Percentiles rank a stretch among this genome's conserved stretches.
Evolutionary conservation across 495 filamentous ascomycete species (phyloP).

Genomic region (Hyaloscypha bicolor): DNA sequence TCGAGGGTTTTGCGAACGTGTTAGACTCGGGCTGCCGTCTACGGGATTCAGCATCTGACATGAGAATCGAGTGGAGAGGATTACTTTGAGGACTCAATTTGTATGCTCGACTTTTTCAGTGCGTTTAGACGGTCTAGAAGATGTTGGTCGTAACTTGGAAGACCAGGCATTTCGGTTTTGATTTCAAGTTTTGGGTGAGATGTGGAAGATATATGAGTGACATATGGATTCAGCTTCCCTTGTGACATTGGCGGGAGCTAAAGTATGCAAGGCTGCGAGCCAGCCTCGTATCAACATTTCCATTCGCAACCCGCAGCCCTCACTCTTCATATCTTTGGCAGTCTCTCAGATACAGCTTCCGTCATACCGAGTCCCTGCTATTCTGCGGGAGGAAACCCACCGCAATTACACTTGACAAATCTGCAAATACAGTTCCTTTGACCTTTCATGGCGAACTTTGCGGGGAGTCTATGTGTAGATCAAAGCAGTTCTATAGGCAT

Average conservation of each 20-base stretch:
- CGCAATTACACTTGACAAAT: no score
- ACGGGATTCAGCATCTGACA: constrained; percentile 8
- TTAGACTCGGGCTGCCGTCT: constrained; percentile 14
- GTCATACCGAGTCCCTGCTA: no score
- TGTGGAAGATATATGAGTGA: not conserved
- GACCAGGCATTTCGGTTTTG: constrained; percentile 30
- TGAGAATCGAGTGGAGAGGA: not conserved
- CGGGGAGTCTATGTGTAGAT: not conserved
- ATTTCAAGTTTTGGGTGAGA: not conserved
- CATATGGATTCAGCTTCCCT: not conserved
- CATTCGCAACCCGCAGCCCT: not conserved
- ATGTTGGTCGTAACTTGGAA: constrained; percentile 34
- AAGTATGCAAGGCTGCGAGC: constrained; percentile 15
- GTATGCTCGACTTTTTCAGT: constrained; percentile 39
- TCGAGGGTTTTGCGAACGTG: constrained; percentile 17
- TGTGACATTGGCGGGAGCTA: not conserved
- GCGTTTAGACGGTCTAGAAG: constrained; percentile 43
- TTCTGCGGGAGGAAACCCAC: no score
- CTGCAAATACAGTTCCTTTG: not conserved
- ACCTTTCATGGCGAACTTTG: not conserved
- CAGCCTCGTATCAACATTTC: constrained; percentile 8
- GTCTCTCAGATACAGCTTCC: no score
- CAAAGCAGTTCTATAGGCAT: not conserved
- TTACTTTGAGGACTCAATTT: constrained; percentile 29
- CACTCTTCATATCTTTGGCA: not conserved